Base-by-base conservation (phyloP, 1,139 yeast species). In the Kurtzmaniella quercitrusa region DNA sequence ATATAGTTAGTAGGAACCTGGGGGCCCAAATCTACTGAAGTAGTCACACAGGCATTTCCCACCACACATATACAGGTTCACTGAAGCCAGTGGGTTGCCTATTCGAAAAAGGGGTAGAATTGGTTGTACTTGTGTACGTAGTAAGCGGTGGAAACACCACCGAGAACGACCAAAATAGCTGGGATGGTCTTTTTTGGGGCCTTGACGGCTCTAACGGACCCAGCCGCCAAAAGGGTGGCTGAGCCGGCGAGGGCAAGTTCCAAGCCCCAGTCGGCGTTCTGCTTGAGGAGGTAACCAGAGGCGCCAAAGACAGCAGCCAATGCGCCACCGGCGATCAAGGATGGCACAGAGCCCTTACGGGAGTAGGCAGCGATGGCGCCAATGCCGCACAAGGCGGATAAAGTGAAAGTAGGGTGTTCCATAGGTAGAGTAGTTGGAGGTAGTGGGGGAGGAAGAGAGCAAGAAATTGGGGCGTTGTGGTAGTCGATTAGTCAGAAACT, bases 331-430 rank as follows among this genome's bases (percentile, higher is more conserved):
- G 94, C 95, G 39, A 82, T 66, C 45, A 90, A 72, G 0, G 96
- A 89, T 18, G 96, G 95, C 33, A 83, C 56, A 2, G 96, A 87
- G 14, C 84, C 78, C 57, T 85, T 85, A 53, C 86, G 85, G 48
- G 74, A 59, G 62, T 69, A 86, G 37, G 95, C 95, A 64, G 82
- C 77, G 37, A 79, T 51, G 40, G 95, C 95, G 44, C 95, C 95
- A 47, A 78, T 65, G 48, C 85, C 75, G 57, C 88, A 75, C 48
- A 86, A 74, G n/a, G 83, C 89, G 29, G 91, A 80, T 56, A 86
- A 73, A 21, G 93, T 81, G 55, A 72, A 81, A 44, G 91, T 81
- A 48, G 93, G 94, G 62, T 86, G 93, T 68, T 85, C 94, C 91
- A 72, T 71, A 17, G 34, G 14, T 27, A 10, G 10, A 27, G 31